Evolutionary conservation across 768 basidiomycete species (phyloP).

Genomic region (Roridomyces roridus): DNA sequence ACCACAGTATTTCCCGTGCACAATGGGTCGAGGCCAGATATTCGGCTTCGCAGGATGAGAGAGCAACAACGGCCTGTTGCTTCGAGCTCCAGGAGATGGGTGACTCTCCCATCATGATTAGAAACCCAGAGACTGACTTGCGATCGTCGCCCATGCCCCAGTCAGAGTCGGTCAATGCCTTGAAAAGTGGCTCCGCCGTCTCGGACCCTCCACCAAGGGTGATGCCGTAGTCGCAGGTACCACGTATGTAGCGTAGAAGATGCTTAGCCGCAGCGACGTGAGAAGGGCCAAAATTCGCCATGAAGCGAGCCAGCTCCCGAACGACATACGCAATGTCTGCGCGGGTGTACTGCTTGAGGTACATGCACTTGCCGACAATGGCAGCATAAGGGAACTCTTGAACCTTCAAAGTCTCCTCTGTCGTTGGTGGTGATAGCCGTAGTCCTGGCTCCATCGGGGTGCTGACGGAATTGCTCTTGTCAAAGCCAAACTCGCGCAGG

Average conservation of each 20-base stretch:
- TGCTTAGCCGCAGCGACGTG: slow-evolving; percentile 25
- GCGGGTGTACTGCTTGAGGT: slow-evolving; percentile 13
- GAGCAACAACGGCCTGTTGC: slow-evolving; percentile 36
- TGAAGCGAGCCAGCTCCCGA: slow-evolving; percentile 16
- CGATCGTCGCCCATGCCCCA: slow-evolving; percentile 22
- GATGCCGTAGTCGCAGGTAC: slow-evolving; percentile 4
- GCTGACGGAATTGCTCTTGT: slow-evolving; percentile 7
- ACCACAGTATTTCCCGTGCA: slow-evolving; percentile 9
- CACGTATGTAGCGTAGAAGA: slow-evolving; percentile 19
- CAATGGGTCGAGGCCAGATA: slow-evolving; percentile 15
- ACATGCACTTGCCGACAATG: slow-evolving; percentile 27
- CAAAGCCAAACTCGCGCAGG: slow-evolving; percentile 14
- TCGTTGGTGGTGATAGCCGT: background rate
- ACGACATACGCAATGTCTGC: slow-evolving; percentile 10
- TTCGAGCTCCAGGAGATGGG: slow-evolving; percentile 39
- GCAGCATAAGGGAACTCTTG: slow-evolving; percentile 6
- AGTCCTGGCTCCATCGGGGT: slow-evolving; percentile 24
- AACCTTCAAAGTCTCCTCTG: slow-evolving; percentile 1
- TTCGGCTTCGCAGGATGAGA: slow-evolving; percentile 41
- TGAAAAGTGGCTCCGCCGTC: background rate
- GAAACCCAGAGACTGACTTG: slow-evolving; percentile 37
- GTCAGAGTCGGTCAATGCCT: slow-evolving; percentile 21
- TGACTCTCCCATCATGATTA: slow-evolving; percentile 31
- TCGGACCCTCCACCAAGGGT: slow-evolving; percentile 1
- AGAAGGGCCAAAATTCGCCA: background rate